These are phyloP conservation scores for Boletus subparvulus DNA, from an alignment of 768 basidiomycete genomes.

Conservation along the genomic window DNA sequence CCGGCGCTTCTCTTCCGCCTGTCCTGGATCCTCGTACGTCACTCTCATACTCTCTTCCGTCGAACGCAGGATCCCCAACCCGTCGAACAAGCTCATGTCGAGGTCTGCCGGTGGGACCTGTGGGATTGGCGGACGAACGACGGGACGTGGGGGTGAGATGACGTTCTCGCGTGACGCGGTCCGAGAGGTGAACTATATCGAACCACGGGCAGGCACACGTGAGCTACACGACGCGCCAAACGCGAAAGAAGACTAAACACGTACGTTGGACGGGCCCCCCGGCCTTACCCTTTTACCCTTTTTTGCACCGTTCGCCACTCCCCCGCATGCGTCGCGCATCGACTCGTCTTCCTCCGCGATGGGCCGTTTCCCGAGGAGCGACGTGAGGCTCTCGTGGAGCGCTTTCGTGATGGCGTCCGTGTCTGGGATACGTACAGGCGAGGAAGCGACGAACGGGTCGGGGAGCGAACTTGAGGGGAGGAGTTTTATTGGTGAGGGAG, in stretches of 20 bases:
- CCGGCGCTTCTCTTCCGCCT: constrained; percentile 56
- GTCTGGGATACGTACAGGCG: constrained; percentile 38
- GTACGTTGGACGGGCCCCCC: constrained; percentile 37
- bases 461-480: constrained; percentile 21
- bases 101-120: constrained; percentile 18
- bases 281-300: constrained; percentile 41
- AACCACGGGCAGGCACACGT: neutral
- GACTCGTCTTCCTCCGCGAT: constrained; percentile 40
- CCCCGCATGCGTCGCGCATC: constrained; percentile 13
- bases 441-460: constrained; percentile 15
- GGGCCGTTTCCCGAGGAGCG: constrained; percentile 67
- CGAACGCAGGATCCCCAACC: constrained; percentile 13
- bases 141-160: constrained; percentile 10
- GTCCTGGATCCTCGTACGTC: constrained; percentile 66
- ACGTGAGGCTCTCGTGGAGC: constrained; percentile 66
- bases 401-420: constrained; percentile 52
- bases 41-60: constrained; percentile 54
- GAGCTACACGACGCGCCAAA: neutral
- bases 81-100: constrained; percentile 31
- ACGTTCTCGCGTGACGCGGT: constrained; percentile 36
- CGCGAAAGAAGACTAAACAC: neutral
- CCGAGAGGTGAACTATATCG: constrained; percentile 31
- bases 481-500: constrained; percentile 54
- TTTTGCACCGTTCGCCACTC: constrained; percentile 11
- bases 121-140: neutral